These are phyloP conservation scores for Mucuna pruriens DNA, from an alignment of 306 rosid species.

Conservation along the genomic window DNA sequence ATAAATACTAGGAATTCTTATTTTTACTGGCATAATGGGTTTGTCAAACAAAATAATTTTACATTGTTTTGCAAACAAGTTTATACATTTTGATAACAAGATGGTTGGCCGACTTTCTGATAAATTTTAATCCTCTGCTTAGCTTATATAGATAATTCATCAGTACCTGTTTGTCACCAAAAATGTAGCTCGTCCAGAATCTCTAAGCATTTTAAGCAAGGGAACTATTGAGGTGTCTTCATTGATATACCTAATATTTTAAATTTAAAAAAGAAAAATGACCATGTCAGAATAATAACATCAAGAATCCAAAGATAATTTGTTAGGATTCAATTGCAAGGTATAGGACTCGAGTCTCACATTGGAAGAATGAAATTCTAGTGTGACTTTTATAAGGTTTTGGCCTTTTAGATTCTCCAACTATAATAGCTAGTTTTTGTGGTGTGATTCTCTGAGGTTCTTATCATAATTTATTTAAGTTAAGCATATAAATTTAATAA, in stretches of 20 bases:
- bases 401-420: no score
- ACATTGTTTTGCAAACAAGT: not conserved
- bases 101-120: not conserved
- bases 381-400: no score
- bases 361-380: no score
- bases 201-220: slow-evolving; percentile 78
- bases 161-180: slow-evolving; percentile 80
- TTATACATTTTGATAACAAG: slow-evolving; percentile 4
- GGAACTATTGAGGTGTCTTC: slow-evolving; percentile 70
- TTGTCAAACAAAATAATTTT: not conserved
- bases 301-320: not conserved
- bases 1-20: not conserved
- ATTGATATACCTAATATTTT: slow-evolving; percentile 64
- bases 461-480: slow-evolving; percentile 26
- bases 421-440: no score
- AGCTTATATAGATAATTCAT: slow-evolving; percentile 5
- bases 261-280: not conserved
- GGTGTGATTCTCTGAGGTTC: no score
- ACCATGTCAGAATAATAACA: slow-evolving; percentile 1
- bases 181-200: slow-evolving; percentile 76
- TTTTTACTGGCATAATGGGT: not conserved
- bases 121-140: not conserved
- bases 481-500: not conserved
- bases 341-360: no score
- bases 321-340: no score